These are phyloP conservation scores for Chytriomyces confervae DNA, from an alignment of 192 early-diverging fungal species.

Conservation along the genomic window DNA sequence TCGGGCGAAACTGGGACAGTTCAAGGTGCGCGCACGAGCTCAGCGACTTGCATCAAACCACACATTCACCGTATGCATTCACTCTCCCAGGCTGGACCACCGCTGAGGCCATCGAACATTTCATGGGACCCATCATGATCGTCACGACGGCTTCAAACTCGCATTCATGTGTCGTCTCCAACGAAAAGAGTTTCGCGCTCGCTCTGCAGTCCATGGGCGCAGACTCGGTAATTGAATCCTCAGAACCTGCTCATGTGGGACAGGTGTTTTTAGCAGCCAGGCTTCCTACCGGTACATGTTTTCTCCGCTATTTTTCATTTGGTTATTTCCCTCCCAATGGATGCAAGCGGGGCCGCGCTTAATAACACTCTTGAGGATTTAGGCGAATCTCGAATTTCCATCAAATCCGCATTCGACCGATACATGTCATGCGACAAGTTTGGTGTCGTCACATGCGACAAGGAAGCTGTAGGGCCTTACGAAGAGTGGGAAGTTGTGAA, in stretches of 20 bases:
- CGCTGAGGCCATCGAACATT: slow-evolving; percentile 63
- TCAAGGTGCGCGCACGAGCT: no score
- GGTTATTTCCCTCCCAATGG: neutral
- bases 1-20: no score
- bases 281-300: slow-evolving; percentile 52
- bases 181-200: slow-evolving; percentile 29
- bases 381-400: slow-evolving; percentile 39
- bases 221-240: neutral
- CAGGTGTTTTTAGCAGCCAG: slow-evolving; percentile 74
- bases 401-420: slow-evolving; percentile 68
- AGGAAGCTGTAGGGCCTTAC: slow-evolving; percentile 77
- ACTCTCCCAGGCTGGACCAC: slow-evolving; percentile 67
- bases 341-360: neutral
- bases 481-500: slow-evolving; percentile 79
- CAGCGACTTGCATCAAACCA: neutral
- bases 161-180: slow-evolving; percentile 32
- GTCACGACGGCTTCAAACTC: slow-evolving; percentile 50
- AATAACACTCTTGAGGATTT: neutral
- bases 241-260: slow-evolving; percentile 60
- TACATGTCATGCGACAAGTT: slow-evolving; percentile 81
- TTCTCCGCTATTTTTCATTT: neutral
- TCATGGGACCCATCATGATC: slow-evolving; percentile 71
- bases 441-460: slow-evolving; percentile 72
- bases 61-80: neutral
- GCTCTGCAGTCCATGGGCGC: slow-evolving; percentile 22